Evolutionary conservation across 805 yeast genomes (phyloP), one percentile per base, ranked within the genome.

Genomic region (Saccharomyces mikatae): DNA sequence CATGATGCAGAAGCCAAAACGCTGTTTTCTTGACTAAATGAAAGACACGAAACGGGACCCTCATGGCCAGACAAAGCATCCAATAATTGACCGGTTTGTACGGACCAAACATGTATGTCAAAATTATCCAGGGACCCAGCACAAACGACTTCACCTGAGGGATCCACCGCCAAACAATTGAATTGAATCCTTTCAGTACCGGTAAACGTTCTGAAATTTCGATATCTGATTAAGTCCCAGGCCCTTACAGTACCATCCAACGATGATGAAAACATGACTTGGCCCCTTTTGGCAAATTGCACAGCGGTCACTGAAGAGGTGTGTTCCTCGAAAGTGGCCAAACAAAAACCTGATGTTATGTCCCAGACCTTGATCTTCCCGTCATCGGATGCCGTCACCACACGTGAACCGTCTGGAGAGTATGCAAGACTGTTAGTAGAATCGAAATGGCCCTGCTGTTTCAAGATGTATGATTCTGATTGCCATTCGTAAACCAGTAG

Each of bases 361-460:
- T 94, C 99, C 99, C 99, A 94, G 14, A 94, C 87, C 70, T 94
- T 94, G 60, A 94, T 87, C 63, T 91, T 91, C 41, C 99, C 99
- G 68, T 94, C 99, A 66, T 92, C 98, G 1, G 96, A 81, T 2
- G 96, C 97, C 1, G 98, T 92, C 3, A 92, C 94, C 3, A 92
- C 78, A 62, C 89, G 79, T 2, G 96, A 80, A 0, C 98, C 99
- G 74, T 94, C 99, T 0, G 97, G 97, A 0, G 97, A 89, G 64
- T 94, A 94, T 32, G 86, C 81, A 48, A 94, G 67, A 14, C 89
- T 78, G 65, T 89, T 92, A 69, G 90, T 81, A 0, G 96, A 77
- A 69, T 94, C 99, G 66, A 88, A 92, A 71, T 94, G 99, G 26
- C 98, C 97, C 71, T 94, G 99, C 68, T 94, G 99, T 67, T 92